Percentiles rank a stretch among this genome's conserved stretches.
Conservation (phyloP, 2,329 filamentous ascomycete species). For the Byssothecium circinans region DNA sequence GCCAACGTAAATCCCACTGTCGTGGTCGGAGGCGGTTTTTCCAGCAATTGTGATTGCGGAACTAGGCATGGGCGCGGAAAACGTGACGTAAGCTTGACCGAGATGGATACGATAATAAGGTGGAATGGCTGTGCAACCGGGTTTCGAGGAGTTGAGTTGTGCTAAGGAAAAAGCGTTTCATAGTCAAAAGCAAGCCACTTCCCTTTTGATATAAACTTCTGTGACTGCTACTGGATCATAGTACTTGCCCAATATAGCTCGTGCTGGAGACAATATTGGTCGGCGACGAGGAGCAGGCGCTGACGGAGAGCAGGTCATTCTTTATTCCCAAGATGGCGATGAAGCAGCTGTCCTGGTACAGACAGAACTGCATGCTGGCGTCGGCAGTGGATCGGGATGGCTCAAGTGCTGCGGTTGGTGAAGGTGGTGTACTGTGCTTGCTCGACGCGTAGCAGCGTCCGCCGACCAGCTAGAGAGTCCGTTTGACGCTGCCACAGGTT, state of each 20-base stretch:
- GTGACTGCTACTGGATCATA: slow-evolving; percentile 5
- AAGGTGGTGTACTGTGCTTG: neutral
- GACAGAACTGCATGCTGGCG: neutral
- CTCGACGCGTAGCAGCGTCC: no score
- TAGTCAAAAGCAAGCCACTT: neutral
- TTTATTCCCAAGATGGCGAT: neutral
- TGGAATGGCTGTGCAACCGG: slow-evolving; percentile 15
- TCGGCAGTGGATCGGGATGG: neutral
- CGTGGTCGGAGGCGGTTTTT: slow-evolving; percentile 3
- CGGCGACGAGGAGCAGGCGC: slow-evolving; percentile 19
- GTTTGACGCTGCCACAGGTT: no score
- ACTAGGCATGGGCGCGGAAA: neutral
- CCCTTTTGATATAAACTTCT: slow-evolving; percentile 6
- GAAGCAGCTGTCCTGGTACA: neutral
- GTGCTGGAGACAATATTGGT: slow-evolving; percentile 17
- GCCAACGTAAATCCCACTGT: neutral
- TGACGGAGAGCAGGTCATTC: no score
- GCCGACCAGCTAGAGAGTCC: no score
- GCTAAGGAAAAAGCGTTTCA: slow-evolving; percentile 8
- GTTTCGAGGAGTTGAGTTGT: slow-evolving; percentile 2
- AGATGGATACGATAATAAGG: neutral
- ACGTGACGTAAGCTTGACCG: slow-evolving; percentile 1
- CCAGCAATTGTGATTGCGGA: slow-evolving; percentile 6
- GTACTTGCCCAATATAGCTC: slow-evolving; percentile 18
- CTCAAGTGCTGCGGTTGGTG: neutral